These are phyloP conservation scores for Yamadazyma kitorensis DNA, from an alignment of 805 yeast genomes.

Conservation along the genomic window DNA sequence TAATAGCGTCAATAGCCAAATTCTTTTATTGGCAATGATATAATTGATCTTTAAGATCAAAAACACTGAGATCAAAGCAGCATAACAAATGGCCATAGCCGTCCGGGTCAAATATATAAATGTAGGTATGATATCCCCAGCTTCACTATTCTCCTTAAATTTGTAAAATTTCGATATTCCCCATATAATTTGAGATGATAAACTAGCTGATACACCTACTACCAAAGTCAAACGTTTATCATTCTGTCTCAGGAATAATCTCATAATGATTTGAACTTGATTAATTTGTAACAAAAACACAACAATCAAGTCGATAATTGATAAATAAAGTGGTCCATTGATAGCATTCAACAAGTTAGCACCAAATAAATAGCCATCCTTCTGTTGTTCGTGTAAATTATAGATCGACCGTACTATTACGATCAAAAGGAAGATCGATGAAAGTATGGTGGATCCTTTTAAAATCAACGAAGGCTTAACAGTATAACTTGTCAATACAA, in stretches of 20 bases:
- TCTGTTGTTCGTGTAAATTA: slow-evolving; percentile 47
- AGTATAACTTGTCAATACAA: slow-evolving; percentile 63
- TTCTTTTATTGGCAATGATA: slow-evolving; percentile 44
- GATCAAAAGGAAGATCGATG: slow-evolving; percentile 54
- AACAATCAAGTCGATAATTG: slow-evolving; percentile 55
- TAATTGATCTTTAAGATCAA: slow-evolving; percentile 50
- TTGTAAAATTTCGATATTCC: slow-evolving; percentile 56
- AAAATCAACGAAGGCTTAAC: slow-evolving; percentile 57
- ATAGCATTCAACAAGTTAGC: slow-evolving; percentile 43
- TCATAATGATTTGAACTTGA: slow-evolving; percentile 69
- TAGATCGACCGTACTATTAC: slow-evolving; percentile 48
- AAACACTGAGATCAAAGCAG: slow-evolving; percentile 59
- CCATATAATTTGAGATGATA: slow-evolving; percentile 64
- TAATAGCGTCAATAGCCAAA: slow-evolving; percentile 55
- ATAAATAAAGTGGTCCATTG: slow-evolving; percentile 44
- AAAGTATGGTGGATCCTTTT: slow-evolving; percentile 47
- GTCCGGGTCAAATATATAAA: slow-evolving; percentile 73
- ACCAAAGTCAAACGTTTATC: slow-evolving; percentile 64
- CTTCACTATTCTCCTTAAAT: slow-evolving; percentile 37
- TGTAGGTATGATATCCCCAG: slow-evolving; percentile 62
- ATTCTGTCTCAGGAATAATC: slow-evolving; percentile 61
- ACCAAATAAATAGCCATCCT: slow-evolving; percentile 41
- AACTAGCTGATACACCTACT: slow-evolving; percentile 53
- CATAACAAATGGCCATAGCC: slow-evolving; percentile 65
- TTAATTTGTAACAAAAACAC: slow-evolving; percentile 58